Evolutionary conservation across 495 filamentous ascomycete species (phyloP), one percentile per base, ranked within the genome.

Genomic region (Annulohypoxylon nitens): DNA sequence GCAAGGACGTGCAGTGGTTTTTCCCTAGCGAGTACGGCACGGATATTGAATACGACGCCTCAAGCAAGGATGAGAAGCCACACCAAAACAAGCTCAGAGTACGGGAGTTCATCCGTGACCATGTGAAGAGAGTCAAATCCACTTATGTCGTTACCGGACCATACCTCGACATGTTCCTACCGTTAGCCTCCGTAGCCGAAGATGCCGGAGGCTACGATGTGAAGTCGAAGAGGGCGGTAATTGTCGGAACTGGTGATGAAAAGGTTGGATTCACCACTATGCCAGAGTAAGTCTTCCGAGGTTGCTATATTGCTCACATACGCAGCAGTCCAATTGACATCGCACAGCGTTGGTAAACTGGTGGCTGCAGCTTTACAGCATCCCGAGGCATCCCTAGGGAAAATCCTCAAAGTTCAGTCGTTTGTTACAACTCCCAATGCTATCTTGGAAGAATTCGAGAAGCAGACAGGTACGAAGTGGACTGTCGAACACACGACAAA

Each of bases 1-100:
- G 85, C 14, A 75, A 82, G 1, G 81, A 76, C 45, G 87, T 93
- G 18, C 84, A 88, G 67, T 88, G 88, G 82, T 93, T 93, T 80
- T 85, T 92, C 69, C 90, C 91, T 4, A 91, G 88, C 18, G 91
- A 93, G 75, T 93, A 90, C 73, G 91, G 91, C 65, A 93, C 91
- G 0, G 91, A 93, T 64, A 90, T 93, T 69, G 90, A 90, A 75
- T 90, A 92, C 73, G 80, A 84, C 18, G 81, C 86, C 8, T 81
- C 84, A 39, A 91, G 89, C 61, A 84, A 83, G 23, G 55, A 79
- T 36, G 91, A 93, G 79, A 87, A 86, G 74, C 90, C 91, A 0
- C 91, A 93, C 69, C 91, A 92, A 78, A 80, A 85, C 73, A 93
- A 93, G 78, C 84, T 93, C 47, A 86, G 86, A 48, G 88, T 93